Percentiles rank a stretch among this genome's conserved stretches.
phyloP scores from a whole-genome alignment of 257 asterid species.

The Solanum ossicruentum region DNA sequence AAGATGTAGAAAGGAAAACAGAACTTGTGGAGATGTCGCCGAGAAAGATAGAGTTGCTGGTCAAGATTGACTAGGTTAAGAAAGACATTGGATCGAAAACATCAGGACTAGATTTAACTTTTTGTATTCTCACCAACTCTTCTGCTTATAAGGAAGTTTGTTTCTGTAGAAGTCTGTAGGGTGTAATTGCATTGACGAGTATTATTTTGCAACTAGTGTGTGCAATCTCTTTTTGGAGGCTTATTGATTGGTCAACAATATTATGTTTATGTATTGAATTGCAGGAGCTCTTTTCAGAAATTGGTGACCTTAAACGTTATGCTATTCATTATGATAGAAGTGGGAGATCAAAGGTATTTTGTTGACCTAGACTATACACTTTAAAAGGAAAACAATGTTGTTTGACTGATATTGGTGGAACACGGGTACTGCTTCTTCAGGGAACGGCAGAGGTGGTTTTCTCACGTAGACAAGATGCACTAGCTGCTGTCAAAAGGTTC shows the following conservation, averaged over 20 bases:
- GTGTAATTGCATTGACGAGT: not conserved
- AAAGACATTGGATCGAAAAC: not conserved
- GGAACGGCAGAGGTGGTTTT: slow-evolving; percentile 91
- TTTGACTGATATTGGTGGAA: not conserved
- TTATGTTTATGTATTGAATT: not conserved
- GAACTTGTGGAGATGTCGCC: not conserved
- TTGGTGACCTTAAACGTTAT: slow-evolving; percentile 74
- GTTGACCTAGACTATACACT: not conserved
- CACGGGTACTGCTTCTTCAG: slow-evolving; percentile 22
- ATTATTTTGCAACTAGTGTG: not conserved
- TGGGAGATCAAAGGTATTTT: slow-evolving; percentile 86
- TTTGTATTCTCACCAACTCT: not conserved
- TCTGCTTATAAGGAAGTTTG: not conserved
- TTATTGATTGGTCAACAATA: not conserved
- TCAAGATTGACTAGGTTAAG: not conserved
- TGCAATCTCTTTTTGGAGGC: not conserved
- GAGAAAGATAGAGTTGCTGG: not conserved
- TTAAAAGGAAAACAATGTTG: not conserved
- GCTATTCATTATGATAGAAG: slow-evolving; percentile 77
- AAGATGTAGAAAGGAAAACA: not conserved
- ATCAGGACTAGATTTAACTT: not conserved
- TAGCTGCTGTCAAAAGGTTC: slow-evolving; percentile 50
- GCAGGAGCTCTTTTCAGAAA: slow-evolving; percentile 89
- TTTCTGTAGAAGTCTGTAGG: not conserved
- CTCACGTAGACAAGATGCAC: slow-evolving; percentile 44